These are phyloP conservation scores for Metschnikowia drakensbergensis DNA, from an alignment of 805 yeast genomes.

Conservation along the genomic window DNA sequence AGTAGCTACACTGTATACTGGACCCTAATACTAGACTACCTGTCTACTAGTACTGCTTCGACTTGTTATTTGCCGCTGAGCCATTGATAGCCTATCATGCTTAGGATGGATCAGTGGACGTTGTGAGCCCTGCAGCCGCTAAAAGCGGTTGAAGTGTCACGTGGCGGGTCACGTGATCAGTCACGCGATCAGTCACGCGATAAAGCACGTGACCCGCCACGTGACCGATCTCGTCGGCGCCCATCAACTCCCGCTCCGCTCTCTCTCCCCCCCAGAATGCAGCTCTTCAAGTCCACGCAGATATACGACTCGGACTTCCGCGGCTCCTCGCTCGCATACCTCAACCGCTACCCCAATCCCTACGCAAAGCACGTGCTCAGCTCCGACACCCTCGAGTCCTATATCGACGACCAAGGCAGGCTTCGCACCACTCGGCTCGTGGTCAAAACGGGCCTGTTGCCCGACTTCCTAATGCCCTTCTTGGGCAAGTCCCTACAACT, in stretches of 20 bases:
- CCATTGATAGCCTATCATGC: neutral
- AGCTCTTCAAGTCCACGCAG: slow-evolving; percentile 54
- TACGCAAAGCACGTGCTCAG: slow-evolving; percentile 81
- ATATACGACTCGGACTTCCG: slow-evolving; percentile 61
- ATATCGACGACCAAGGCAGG: slow-evolving; percentile 58
- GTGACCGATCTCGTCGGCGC: neutral
- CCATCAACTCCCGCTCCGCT: no score
- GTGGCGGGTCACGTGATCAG: neutral
- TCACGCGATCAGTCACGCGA: no score
- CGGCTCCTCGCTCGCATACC: slow-evolving; percentile 72
- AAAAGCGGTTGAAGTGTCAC: neutral
- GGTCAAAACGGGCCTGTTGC: slow-evolving; percentile 75
- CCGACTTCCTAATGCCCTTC: slow-evolving; percentile 72
- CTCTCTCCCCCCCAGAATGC: slow-evolving; percentile 23
- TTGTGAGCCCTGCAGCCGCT: neutral
- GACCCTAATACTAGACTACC: no score
- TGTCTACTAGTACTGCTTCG: no score
- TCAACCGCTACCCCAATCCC: slow-evolving; percentile 64
- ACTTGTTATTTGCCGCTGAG: no score
- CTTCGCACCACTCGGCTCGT: slow-evolving; percentile 71
- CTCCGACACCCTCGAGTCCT: slow-evolving; percentile 66
- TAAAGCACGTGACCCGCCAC: neutral
- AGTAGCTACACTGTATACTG: no score
- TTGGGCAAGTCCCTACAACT: slow-evolving; percentile 61
- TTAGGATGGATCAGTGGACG: no score